Base-by-base conservation (phyloP, 176 grass and related monocot genomes). In the Oryza australiensis region DNA sequence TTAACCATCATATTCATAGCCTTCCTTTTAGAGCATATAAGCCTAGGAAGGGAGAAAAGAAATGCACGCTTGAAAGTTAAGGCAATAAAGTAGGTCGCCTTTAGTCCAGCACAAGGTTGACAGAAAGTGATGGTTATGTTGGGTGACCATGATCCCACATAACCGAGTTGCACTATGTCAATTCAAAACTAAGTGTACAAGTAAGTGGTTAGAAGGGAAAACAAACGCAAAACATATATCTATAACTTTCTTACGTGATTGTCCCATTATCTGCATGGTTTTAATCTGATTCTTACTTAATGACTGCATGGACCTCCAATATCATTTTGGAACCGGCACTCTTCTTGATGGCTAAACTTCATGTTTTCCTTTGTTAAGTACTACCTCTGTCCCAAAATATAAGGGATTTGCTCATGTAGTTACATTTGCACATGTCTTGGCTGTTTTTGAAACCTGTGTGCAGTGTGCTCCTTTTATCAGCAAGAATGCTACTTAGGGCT, bases 121-220 rank as follows among this genome's bases (percentile, higher is more conserved):
- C 35, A 37, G 35, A 37, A 37, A 37, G 35, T 37, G 35, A 37
- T 37, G 35, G 7, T 37, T 37, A 37, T 37, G 80, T 46, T 64
- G 80, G 38, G 26, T 82, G 55, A 64, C 57, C 38, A 73, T 48
- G 57, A 73, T 82, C 69, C 53, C 30, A 66, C 42, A 75, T 38
- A 49, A 83, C 41, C 7, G 4, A 83, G 70, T 49, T 49, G 29
- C 40, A 35, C 28, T 53, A 26, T 73, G 28, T 65, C 80, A 74
- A 72, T 82, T 62, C 57, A 48, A 5, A 45, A 64, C 18, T n/a
- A 64, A 29, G 33, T 37, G 18, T 63, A 32, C 6, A 5, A 62
- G 26, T 72, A 72, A 63, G 9, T 46, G 55, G 22, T 73, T 62
- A 62, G 8, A 73, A 57, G 26, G 69, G 26, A 0, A 5, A 45